Base-by-base conservation (phyloP, 2,329 filamentous ascomycete species). In the Lecanicillium sp. region DNA sequence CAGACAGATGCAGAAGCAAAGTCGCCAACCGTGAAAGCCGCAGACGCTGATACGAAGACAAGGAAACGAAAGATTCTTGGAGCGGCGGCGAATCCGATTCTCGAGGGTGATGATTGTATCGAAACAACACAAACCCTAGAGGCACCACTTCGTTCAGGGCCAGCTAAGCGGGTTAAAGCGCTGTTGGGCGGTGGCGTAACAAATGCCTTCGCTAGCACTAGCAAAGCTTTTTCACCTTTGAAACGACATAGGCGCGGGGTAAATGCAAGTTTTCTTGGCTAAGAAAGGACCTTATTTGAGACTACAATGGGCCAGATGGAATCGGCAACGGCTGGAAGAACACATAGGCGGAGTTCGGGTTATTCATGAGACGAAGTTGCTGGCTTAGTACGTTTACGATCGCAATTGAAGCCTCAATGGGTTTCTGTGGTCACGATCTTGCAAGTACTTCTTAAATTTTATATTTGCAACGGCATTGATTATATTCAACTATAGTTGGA, bases 51-150 rank as follows among this genome's bases (percentile, higher is more conserved):
- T 46, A 64, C 59, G 6, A 74, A 69, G 58, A 80, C 77, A 55
- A 87, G 82, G 69, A 88, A 83, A 66, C 77, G 83, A 45, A 89
- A 87, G 60, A 62, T 87, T 5, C 67, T 85, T 2, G 78, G 80
- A 4, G 65, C 62, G 17, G 69, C 72, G 17, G 76, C 73, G 34
- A 77, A 78, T 46, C 84, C 78, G 3, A 56, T 92, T 5, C 87
- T 90, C 42, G 81, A 83, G 8, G 81, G 81, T 4, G 81, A 84
- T 8, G 71, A 68, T 14, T n/a, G n/a, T n/a, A 17, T 33, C 20
- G 29, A 29, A 13, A n/a, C 10, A 19, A 19, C 34, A 17, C 28
- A 36, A 9, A 36, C 25, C 9, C 18, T 17, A 4, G n/a, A 17
- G 20, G 36, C 14, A 17, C 34, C 25, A 10, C 4, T 25, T 6